Evolutionary conservation across 208 protist species (phyloP).

Genomic region (Wallacemonas sp.): DNA sequence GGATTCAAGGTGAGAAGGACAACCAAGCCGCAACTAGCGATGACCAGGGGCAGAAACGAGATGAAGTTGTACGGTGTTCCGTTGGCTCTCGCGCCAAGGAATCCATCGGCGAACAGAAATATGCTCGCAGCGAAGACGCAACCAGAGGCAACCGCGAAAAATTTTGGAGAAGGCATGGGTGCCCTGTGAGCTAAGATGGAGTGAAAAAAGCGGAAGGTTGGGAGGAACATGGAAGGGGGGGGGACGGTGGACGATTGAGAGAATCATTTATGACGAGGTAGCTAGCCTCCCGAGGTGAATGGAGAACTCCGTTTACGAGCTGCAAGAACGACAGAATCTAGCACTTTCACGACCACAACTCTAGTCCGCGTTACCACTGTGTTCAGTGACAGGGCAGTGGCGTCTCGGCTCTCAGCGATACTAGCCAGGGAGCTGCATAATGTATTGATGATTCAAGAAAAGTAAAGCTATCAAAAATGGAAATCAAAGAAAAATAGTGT

Average conservation of each 20-base stretch:
- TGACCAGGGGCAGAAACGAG: slow-evolving; percentile 60
- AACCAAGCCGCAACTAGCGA: slow-evolving; percentile 47
- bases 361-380: too few species aligned
- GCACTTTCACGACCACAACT: too few species aligned
- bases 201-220: not conserved
- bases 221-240: not conserved
- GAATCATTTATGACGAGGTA: too few species aligned
- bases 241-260: too few species aligned
- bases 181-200: not conserved
- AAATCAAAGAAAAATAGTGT: slow-evolving; percentile 3
- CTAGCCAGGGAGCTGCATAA: too few species aligned
- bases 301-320: too few species aligned
- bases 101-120: slow-evolving; percentile 62
- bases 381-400: too few species aligned
- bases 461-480: too few species aligned
- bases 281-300: too few species aligned
- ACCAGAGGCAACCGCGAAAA: slow-evolving; percentile 30
- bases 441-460: too few species aligned
- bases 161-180: slow-evolving; percentile 9
- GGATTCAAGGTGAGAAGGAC: slow-evolving; percentile 52
- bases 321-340: too few species aligned
- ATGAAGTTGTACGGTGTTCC: slow-evolving; percentile 61
- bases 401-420: too few species aligned
- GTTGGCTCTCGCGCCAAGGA: slow-evolving; percentile 39
- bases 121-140: slow-evolving; percentile 34